Evolutionary conservation across 352 stramenopile species (phyloP), one percentile per base, ranked within the genome.

Genomic region (Pythium aphanidermatum): DNA sequence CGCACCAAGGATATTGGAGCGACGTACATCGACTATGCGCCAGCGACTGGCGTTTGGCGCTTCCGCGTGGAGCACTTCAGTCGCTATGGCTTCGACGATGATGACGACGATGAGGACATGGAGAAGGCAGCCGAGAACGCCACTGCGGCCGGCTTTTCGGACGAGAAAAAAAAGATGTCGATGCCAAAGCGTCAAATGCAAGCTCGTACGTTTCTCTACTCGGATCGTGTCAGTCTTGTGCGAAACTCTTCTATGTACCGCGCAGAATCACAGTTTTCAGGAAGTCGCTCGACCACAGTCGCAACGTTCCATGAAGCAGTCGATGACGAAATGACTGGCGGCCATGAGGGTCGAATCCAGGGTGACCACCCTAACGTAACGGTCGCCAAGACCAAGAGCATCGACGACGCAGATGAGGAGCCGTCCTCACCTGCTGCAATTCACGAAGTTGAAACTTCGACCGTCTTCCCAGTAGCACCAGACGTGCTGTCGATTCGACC

Each of bases 61-160:
- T 93, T 93, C 55, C 74, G 79, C 24, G 81, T 91, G 14, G 79
- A 93, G 46, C 81, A 93, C 39, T 93, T 93, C 32, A 90, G 76
- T 55, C 81, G 81, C 26, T 93, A 93, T 38, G 81, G 76, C 4
- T 78, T 93, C 38, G 35, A 56, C 33, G 43, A 86, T 29, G 78
- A 88, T 20, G 78, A 86, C 11, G 68, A 88, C 17, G 77, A 85
- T 20, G 55, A 65, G 14, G 61, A 74, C 26, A 57, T 72, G 37
- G 50, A 62, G 16, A 33, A 21, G 40, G 27, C 23, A 6, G 24
- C 13, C 1, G 21, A 46, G 2, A 23, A 57, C 23, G 25, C 23
- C 33, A 21, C 35, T 2, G n/a, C 52, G 6, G 29, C 29, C 23
- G 41, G 41, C 9, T 58, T 58, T 25, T 28, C 21, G 4, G 44